Conservation (phyloP, 2,329 filamentous ascomycete species). For the Pyrenophora tritici-repentis region DNA sequence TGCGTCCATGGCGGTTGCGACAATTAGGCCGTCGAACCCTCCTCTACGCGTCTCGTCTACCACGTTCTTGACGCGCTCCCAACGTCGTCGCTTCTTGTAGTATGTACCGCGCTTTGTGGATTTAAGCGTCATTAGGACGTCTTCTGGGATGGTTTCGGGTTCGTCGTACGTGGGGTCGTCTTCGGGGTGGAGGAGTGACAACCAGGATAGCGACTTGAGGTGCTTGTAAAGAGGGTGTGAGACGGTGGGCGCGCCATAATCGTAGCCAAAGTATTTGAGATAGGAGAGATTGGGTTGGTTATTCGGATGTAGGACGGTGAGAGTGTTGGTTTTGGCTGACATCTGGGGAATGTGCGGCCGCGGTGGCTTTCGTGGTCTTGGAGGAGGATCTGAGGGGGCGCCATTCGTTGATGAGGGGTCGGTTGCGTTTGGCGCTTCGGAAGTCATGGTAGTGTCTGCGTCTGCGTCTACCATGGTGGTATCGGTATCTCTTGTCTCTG, state of each 20-base stretch:
- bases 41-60: conserved; percentile 77
- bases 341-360: conserved; percentile 56
- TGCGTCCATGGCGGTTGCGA: conserved; percentile 83
- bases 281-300: conserved; percentile 85
- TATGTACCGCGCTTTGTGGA: conserved; percentile 81
- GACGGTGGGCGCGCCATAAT: conserved; percentile 65
- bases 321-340: conserved; percentile 72
- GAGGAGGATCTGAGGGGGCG: conserved; percentile 27
- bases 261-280: conserved; percentile 88
- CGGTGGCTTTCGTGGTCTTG: conserved; percentile 34
- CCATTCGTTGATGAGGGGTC: conserved; percentile 4
- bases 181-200: conserved; percentile 81
- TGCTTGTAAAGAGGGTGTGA: conserved; percentile 80
- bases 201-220: conserved; percentile 85
- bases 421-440: conserved; percentile 1
- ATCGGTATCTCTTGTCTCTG: neutral
- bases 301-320: conserved; percentile 80
- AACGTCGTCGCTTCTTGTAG: conserved; percentile 85
- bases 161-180: conserved; percentile 76
- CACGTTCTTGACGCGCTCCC: conserved; percentile 71
- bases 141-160: conserved; percentile 63
- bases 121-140: conserved; percentile 73
- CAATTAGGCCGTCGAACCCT: conserved; percentile 79
- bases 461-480: conserved; percentile 14
- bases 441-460: conserved; percentile 21